phyloP scores from a whole-genome alignment of 352 stramenopile genomes.

The Detonula confervacea region DNA sequence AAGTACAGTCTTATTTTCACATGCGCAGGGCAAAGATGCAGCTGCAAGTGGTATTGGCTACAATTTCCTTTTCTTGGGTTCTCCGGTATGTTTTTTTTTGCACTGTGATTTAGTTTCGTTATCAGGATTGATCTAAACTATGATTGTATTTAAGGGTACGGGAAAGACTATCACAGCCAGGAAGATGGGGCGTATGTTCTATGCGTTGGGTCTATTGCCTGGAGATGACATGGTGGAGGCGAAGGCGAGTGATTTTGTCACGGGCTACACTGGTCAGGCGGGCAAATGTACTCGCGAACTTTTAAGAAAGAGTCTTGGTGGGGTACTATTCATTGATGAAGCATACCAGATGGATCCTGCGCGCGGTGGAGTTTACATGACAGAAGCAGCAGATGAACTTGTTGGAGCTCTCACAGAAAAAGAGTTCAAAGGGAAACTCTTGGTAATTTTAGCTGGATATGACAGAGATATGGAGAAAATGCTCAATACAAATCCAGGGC shows the following conservation, averaged over 20 bases:
- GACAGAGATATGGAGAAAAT: constrained; percentile 89
- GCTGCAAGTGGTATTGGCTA: constrained; percentile 28
- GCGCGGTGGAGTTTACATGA: constrained; percentile 81
- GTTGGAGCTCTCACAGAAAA: constrained; percentile 90
- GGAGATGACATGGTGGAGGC: constrained; percentile 34
- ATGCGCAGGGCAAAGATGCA: constrained; percentile 40
- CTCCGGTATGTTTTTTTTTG: constrained; percentile 68
- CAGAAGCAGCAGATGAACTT: constrained; percentile 90
- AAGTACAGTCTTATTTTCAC: constrained; percentile 34
- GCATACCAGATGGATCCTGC: constrained; percentile 90
- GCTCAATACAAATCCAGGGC: constrained; percentile 89
- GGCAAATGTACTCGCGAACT: constrained; percentile 37
- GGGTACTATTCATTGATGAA: constrained; percentile 93
- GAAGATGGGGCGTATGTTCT: constrained; percentile 44
- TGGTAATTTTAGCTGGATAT: constrained; percentile 92
- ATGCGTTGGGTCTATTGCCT: constrained; percentile 33
- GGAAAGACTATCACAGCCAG: constrained; percentile 29
- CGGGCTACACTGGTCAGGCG: constrained; percentile 33
- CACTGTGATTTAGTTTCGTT: not conserved
- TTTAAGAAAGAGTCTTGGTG: constrained; percentile 66
- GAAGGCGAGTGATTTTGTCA: constrained; percentile 42
- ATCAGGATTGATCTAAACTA: not conserved
- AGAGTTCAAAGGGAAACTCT: constrained; percentile 87
- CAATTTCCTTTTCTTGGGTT: constrained; percentile 91
- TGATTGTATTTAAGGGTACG: too few relatives aligned